Evolutionary conservation across 2,329 filamentous ascomycete species (phyloP).

Genomic region (Alternaria postmessia): DNA sequence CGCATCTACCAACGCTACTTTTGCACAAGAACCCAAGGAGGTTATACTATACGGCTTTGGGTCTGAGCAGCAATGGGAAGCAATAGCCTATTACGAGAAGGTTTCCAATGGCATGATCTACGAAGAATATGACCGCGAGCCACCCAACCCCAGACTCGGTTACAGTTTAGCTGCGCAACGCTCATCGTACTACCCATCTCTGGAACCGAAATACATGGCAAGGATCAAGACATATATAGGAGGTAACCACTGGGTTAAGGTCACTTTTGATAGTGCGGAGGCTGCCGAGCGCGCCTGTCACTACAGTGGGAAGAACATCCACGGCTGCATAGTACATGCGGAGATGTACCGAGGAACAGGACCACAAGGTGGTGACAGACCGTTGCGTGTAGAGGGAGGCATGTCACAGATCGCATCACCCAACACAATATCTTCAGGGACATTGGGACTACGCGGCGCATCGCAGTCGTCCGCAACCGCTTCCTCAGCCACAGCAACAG

Average conservation of each 20-base stretch:
- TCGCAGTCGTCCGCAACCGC: constrained; percentile 49
- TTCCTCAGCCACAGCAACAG: constrained; percentile 53
- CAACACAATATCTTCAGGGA: constrained; percentile 47
- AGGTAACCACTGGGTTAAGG: constrained; percentile 86
- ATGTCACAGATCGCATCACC: constrained; percentile 44
- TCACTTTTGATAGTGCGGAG: constrained; percentile 60
- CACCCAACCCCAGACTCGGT: constrained; percentile 78
- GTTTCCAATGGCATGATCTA: constrained; percentile 82
- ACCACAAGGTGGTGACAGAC: constrained; percentile 53
- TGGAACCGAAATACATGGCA: constrained; percentile 76
- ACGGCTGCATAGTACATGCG: constrained; percentile 58
- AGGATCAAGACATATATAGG: constrained; percentile 84
- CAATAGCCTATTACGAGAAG: constrained; percentile 86
- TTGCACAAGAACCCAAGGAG: constrained; percentile 70
- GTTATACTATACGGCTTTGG: constrained; percentile 85
- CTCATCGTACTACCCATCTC: constrained; percentile 70
- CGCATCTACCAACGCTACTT: constrained; percentile 47
- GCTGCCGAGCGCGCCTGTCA: constrained; percentile 59
- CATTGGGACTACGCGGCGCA: constrained; percentile 29
- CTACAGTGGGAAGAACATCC: constrained; percentile 57
- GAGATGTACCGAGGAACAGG: constrained; percentile 57
- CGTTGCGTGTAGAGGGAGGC: constrained; percentile 51
- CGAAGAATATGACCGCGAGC: constrained; percentile 89
- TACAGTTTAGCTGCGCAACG: constrained; percentile 73
- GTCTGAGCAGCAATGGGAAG: constrained; percentile 76